Evolutionary conservation across 768 basidiomycete genomes (phyloP), one percentile per base, ranked within the genome.

Genomic region (Rhizopogon salebrosus): DNA sequence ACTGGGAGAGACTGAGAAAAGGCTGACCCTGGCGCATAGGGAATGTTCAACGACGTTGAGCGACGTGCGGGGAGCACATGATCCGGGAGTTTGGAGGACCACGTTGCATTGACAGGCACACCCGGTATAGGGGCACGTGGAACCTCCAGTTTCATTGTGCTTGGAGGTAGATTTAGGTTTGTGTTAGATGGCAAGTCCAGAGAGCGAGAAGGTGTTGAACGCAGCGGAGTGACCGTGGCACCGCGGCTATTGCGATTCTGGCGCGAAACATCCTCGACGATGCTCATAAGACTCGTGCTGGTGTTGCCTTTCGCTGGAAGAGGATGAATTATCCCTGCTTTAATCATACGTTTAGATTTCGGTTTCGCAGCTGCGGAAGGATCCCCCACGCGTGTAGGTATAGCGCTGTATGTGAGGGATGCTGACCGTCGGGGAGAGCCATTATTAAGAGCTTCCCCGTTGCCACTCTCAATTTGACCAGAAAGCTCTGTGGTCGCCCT

Each of bases 221-320:
- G 18, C 4, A 14, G 20, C 0, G 46, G 31, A 22, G 16, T 43
- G 27, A 4, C 35, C 11, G 9, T 20, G 27, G 34, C 31, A 4
- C n/a, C 46, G 64, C 63, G 58, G 39, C 60, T 53, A 22, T 61
- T 49, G 51, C 71, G 63, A 48, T 76, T 75, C 51, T 67, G 59
- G 41, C 68, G 68, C 23, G 83, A 65, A 41, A 87, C 80, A 52
- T 73, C 78, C 60, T 87, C 84, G 8, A 89, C 81, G 57, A 89
- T 82, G 59, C 79, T 82, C 84, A 88, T 83, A 62, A 87, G 66
- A 39, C 78, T 84, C 37, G 60, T 60, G 18, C 54, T 62, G 8
- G 49, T 37, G 9, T 49, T 61, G 5, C 66, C 60, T 2, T 66
- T 66, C 13, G 26, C 14, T 9, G 43, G 16, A 0, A 43, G 39